Evolutionary conservation across 2,329 filamentous ascomycete genomes (phyloP).

Genomic region (Diaporthe longicolla): DNA sequence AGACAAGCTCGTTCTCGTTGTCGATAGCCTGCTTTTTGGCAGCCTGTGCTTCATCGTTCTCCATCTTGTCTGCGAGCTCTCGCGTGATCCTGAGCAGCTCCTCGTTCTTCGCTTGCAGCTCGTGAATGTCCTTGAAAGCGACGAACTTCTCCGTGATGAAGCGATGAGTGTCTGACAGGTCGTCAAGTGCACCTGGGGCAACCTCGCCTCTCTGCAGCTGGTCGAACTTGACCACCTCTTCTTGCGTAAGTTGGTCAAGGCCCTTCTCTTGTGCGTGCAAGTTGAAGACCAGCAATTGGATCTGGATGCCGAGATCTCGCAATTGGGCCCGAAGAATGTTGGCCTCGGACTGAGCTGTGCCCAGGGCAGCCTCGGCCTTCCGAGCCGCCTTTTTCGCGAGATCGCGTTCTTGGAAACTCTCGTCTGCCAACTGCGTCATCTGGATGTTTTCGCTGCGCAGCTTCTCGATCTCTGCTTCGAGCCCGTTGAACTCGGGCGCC

Average conservation of each 20-base stretch:
- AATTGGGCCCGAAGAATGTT: constrained; percentile 88
- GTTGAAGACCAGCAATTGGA: constrained; percentile 92
- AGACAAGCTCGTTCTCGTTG: constrained; percentile 79
- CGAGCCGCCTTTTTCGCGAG: constrained; percentile 81
- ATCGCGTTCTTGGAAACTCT: constrained; percentile 85
- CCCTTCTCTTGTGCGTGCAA: constrained; percentile 87
- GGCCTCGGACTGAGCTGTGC: constrained; percentile 74
- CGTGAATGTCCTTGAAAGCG: constrained; percentile 86
- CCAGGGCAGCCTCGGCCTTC: constrained; percentile 82
- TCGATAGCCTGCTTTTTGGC: constrained; percentile 74
- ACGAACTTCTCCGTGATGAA: constrained; percentile 93
- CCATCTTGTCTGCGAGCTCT: constrained; percentile 88
- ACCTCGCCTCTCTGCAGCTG: constrained; percentile 83
- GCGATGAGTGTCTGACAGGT: constrained; percentile 86
- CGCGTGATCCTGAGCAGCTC: constrained; percentile 87
- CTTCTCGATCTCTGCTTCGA: constrained; percentile 84
- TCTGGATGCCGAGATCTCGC: constrained; percentile 89
- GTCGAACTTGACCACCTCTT: constrained; percentile 82
- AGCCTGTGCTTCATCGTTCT: constrained; percentile 86
- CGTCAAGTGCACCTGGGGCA: constrained; percentile 77
- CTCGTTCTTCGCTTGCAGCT: constrained; percentile 90
- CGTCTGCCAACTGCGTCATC: constrained; percentile 87
- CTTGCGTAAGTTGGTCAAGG: constrained; percentile 76
- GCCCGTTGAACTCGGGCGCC: constrained; percentile 88
- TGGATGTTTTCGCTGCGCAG: constrained; percentile 86